phyloP scores from a whole-genome alignment of 331 rosid species.

The Saraca asoca region DNA sequence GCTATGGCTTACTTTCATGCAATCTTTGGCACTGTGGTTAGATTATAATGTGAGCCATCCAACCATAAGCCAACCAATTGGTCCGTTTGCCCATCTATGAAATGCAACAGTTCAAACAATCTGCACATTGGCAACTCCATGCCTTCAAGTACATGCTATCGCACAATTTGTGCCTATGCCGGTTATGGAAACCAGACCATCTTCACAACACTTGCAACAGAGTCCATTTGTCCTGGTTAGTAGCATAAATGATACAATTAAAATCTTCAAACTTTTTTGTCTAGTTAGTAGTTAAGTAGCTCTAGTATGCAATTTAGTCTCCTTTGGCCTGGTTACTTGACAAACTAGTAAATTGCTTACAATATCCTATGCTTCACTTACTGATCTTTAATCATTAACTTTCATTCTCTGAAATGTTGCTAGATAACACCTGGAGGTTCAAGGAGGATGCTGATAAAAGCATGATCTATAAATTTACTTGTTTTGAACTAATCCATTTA shows the following conservation, averaged over 20 bases:
- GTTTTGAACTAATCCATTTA: background rate
- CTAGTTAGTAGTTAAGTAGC: background rate
- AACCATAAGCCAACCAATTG: constrained; percentile 37
- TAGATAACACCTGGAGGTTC: background rate
- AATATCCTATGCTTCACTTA: background rate
- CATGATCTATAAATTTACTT: background rate
- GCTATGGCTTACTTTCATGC: background rate
- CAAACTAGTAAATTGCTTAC: background rate
- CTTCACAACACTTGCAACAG: constrained; percentile 35
- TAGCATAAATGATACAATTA: background rate
- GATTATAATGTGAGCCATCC: constrained; percentile 54
- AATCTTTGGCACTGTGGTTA: background rate
- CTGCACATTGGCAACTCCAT: constrained; percentile 38
- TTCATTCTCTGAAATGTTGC: background rate
- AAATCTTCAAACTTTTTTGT: background rate
- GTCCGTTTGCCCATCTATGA: constrained; percentile 47
- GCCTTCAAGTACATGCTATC: constrained; percentile 25
- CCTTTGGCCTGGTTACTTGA: background rate
- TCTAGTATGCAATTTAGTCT: background rate
- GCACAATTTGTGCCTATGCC: constrained; percentile 45
- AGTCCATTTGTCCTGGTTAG: constrained; percentile 47
- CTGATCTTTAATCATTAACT: background rate
- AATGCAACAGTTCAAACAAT: constrained; percentile 35
- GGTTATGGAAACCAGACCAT: constrained; percentile 45
- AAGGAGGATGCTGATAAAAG: background rate